Evolutionary conservation across 2,329 filamentous ascomycete species (phyloP).

Genomic region (Phyllosticta citrichinensis): DNA sequence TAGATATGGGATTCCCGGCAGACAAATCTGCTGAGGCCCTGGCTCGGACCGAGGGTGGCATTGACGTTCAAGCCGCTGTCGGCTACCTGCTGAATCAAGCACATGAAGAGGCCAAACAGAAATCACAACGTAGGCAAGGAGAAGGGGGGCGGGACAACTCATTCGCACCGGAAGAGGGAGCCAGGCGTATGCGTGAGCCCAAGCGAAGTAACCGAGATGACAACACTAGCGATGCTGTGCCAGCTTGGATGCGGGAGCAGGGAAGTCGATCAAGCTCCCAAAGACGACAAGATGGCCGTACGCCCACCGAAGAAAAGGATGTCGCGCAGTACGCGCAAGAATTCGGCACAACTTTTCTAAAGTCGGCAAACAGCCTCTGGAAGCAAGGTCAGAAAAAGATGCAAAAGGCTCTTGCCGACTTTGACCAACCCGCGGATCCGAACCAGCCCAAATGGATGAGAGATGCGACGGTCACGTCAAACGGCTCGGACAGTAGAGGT

Average conservation of each 20-base stretch:
- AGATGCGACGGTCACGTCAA: conserved; percentile 37
- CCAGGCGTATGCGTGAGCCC: conserved; percentile 17
- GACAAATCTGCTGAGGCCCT: conserved; percentile 76
- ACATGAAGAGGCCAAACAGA: conserved; percentile 71
- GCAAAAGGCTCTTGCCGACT: conserved; percentile 83
- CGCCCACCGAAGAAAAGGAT: conserved; percentile 56
- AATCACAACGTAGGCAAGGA: conserved; percentile 36
- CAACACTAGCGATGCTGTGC: conserved; percentile 20
- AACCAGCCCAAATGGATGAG: conserved; percentile 94
- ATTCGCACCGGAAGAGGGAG: conserved; percentile 9
- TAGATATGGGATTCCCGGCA: conserved; percentile 88
- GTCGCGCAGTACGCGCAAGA: conserved; percentile 72
- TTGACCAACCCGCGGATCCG: conserved; percentile 62
- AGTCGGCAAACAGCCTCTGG: conserved; percentile 91
- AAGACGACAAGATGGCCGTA: conserved; percentile 42
- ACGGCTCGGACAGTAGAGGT: conserved; percentile 13
- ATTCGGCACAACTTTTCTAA: conserved; percentile 74
- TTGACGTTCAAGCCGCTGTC: conserved; percentile 77
- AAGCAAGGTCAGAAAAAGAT: conserved; percentile 89
- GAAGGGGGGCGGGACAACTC: conserved; percentile 18
- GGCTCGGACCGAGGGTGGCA: conserved; percentile 65
- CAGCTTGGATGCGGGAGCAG: conserved; percentile 55
- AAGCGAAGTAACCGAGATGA: conserved; percentile 15
- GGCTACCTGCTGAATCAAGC: conserved; percentile 87
- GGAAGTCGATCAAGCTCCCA: conserved; percentile 40